Base-by-base conservation (phyloP, 2,329 filamentous ascomycete species). In the Stemphylium beticola region DNA sequence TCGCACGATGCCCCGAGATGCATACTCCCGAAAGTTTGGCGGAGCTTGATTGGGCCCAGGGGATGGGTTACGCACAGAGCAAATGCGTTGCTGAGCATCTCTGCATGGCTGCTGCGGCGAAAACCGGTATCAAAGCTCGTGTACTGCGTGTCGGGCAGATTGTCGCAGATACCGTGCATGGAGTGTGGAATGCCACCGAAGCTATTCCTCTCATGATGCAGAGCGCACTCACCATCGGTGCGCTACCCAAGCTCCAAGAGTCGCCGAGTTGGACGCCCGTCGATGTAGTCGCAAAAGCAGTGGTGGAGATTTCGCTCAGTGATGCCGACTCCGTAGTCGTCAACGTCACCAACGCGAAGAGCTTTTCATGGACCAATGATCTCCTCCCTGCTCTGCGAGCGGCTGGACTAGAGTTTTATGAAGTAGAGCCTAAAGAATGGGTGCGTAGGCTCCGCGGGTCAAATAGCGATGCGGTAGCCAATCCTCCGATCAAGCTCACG, bases 401-500 rank as follows among this genome's bases (percentile, higher is more conserved):
- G 0, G 76, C 79, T 0, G 81, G 81, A 0, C 26, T 71, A 11
- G 15, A 39, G n/a, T 72, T 72, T 12, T 66, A 72, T 5, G 60
- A 61, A 37, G 56, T 69, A 8, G 60, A 58, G 40, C 60, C 64
- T 4, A 62, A 56, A 18, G 67, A 69, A 32, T 72, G 67, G 67
- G 47, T 71, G 11, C 44, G 45, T 40, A 57, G 58, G 26, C 64
- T 84, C 5, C 53, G 79, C 4, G 71, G 71, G 2, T 79, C 78
- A 2, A 78, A 84, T 44, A 75, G 74, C 2, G 81, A 85, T 63
- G 79, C 81, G 0, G 56, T 73, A 4, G 67, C 59, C 14, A 85
- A 85, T 58, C 82, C 83, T 10, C 77, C 80, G 0, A 76, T 83
- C 58, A 84, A 84, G 65, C 72, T 85, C 1, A 55, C 83, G 1